Conservation (phyloP, 2,329 filamentous ascomycete species). For the Colletotrichum gloeosporioides region DNA sequence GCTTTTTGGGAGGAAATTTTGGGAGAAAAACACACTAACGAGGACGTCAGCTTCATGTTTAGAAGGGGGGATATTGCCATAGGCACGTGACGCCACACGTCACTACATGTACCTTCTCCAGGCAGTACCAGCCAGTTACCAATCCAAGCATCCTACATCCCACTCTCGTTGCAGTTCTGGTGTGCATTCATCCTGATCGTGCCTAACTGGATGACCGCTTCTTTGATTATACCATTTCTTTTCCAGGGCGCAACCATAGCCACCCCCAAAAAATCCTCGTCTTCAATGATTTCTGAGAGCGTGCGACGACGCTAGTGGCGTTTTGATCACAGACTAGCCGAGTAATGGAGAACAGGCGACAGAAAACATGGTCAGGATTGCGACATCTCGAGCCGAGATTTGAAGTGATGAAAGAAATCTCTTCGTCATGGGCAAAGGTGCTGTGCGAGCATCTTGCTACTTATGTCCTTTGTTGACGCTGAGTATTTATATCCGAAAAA, state of each 20-base stretch:
- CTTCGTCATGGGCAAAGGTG: neutral
- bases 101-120: too few relatives aligned
- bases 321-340: neutral
- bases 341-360: neutral
- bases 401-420: neutral
- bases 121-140: too few relatives aligned
- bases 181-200: neutral
- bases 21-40: too few relatives aligned
- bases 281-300: neutral
- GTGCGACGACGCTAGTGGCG: neutral
- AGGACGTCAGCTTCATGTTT: too few relatives aligned
- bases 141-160: too few relatives aligned
- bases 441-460: neutral
- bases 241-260: neutral
- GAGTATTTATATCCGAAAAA: neutral
- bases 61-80: too few relatives aligned
- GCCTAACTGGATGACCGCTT: neutral
- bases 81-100: too few relatives aligned
- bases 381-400: neutral
- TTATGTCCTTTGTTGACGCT: neutral
- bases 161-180: neutral
- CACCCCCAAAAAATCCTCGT: neutral
- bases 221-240: neutral
- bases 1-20: too few relatives aligned
- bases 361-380: neutral